These are phyloP conservation scores for Sutorius eximius DNA, from an alignment of 1,284 basidiomycete genomes.

Conservation along the genomic window DNA sequence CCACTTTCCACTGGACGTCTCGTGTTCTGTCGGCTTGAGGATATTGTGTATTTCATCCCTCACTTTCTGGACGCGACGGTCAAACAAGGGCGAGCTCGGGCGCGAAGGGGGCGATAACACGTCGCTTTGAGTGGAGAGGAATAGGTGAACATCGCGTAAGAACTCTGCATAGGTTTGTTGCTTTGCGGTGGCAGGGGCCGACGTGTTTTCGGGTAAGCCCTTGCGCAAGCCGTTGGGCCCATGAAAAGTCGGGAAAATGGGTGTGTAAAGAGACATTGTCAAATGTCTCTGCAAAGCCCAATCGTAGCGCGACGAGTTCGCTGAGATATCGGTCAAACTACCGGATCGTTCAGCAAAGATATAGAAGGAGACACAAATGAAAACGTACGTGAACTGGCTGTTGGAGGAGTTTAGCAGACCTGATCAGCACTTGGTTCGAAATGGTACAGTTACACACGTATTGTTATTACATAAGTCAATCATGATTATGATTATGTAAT, in stretches of 20 bases:
- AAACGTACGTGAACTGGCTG: conserved; percentile 5
- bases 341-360: background rate
- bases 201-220: background rate
- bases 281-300: background rate
- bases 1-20: conserved; percentile 27
- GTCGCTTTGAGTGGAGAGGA: conserved; percentile 34
- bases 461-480: conserved; percentile 16
- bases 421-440: background rate
- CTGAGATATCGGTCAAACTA: background rate
- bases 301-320: background rate
- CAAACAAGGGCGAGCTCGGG: conserved; percentile 25
- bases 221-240: conserved; percentile 8
- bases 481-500: conserved; percentile 8
- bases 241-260: conserved; percentile 31
- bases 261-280: conserved; percentile 37
- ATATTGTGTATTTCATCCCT: conserved; percentile 22
- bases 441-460: background rate
- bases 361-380: background rate
- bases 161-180: conserved; percentile 27
- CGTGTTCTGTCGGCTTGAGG: conserved; percentile 13
- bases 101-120: conserved; percentile 34
- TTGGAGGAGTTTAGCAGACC: background rate
- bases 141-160: conserved; percentile 33
- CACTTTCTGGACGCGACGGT: conserved; percentile 25
- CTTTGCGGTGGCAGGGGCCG: conserved; percentile 1